Evolutionary conservation across 2,329 filamentous ascomycete genomes (phyloP).

Genomic region (Ophiostoma ulmi): DNA sequence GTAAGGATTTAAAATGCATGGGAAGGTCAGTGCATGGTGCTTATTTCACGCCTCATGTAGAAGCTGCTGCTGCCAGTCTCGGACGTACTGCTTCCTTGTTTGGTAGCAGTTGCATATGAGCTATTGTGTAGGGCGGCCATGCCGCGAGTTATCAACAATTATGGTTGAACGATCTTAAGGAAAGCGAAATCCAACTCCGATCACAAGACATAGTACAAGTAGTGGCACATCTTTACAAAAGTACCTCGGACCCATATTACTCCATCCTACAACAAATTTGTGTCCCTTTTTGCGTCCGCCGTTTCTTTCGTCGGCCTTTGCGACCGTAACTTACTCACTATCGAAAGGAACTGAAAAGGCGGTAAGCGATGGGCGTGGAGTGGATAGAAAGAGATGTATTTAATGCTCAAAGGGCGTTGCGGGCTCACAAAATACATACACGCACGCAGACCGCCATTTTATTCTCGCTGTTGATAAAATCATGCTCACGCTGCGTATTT

Average conservation of each 20-base stretch:
- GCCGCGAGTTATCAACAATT: not conserved
- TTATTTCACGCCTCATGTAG: constrained; percentile 5
- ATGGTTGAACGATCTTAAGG: not conserved
- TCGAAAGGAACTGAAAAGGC: not conserved
- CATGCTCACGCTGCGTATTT: not conserved
- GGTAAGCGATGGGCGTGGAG: not conserved
- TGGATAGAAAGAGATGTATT: not conserved
- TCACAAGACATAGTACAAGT: not conserved
- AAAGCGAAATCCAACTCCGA: not conserved
- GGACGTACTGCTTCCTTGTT: not conserved
- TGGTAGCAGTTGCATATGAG: not conserved
- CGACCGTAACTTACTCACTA: not conserved
- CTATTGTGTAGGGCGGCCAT: not conserved
- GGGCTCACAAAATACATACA: not conserved
- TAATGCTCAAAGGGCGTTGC: not conserved
- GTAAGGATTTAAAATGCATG: not conserved
- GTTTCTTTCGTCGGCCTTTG: not conserved
- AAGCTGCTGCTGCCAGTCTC: constrained; percentile 5
- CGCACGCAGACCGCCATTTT: constrained; percentile 14
- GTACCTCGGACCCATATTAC: not conserved
- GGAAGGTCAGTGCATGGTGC: not conserved
- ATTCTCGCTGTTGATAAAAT: not conserved
- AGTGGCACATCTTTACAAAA: not conserved
- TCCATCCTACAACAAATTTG: not conserved
- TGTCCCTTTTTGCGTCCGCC: not conserved